phyloP scores from a whole-genome alignment of 176 grass and related monocot genomes.

The Pontederia paniculata region DNA sequence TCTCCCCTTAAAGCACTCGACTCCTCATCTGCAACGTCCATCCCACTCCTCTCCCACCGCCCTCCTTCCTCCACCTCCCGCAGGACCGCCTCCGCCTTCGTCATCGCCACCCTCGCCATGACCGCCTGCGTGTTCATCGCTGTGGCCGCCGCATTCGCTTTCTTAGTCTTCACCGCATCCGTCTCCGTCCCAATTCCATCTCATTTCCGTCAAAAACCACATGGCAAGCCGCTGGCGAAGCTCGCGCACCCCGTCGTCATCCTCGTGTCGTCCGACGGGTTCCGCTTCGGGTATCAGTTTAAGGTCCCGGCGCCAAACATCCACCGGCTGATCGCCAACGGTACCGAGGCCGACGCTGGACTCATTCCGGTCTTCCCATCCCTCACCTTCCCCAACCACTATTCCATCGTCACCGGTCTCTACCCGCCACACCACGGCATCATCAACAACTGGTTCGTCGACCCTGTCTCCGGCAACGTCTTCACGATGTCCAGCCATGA shows the following conservation, averaged over 20 bases:
- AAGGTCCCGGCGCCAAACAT: slow-evolving; percentile 52
- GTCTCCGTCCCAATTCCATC: neutral
- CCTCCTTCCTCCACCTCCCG: neutral
- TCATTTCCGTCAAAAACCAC: neutral
- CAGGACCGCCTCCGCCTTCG: neutral
- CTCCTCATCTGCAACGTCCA: neutral
- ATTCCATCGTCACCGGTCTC: slow-evolving; percentile 90
- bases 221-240: slow-evolving; percentile 29
- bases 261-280: slow-evolving; percentile 75
- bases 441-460: slow-evolving; percentile 85
- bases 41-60: neutral
- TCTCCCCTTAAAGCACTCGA: neutral
- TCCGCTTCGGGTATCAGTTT: slow-evolving; percentile 81
- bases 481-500: slow-evolving; percentile 69
- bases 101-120: slow-evolving; percentile 10
- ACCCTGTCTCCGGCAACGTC: slow-evolving; percentile 38
- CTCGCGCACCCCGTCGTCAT: slow-evolving; percentile 68
- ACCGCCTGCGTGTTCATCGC: slow-evolving; percentile 18
- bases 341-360: slow-evolving; percentile 58
- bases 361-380: slow-evolving; percentile 84
- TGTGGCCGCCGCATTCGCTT: slow-evolving; percentile 10
- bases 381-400: slow-evolving; percentile 91
- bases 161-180: slow-evolving; percentile 19
- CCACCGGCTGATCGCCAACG: slow-evolving; percentile 57
- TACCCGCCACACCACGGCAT: slow-evolving; percentile 81